Evolutionary conservation across 2,329 filamentous ascomycete genomes (phyloP).

Genomic region (Ambrosiella beaveri): DNA sequence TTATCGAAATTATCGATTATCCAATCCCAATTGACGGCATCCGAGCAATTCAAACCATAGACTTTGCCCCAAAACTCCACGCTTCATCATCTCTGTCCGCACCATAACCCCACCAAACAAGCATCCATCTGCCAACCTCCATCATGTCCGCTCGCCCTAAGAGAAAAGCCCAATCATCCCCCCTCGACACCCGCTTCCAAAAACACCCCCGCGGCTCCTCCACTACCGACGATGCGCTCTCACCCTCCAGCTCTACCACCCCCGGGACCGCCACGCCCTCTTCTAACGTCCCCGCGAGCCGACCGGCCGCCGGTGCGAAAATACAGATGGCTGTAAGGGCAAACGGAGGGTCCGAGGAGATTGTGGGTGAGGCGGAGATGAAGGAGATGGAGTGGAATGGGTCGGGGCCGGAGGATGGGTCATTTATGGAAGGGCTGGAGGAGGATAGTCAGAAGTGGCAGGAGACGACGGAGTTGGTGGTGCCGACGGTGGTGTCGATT

Average conservation of each 20-base stretch:
- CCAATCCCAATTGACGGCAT: too few relatives aligned
- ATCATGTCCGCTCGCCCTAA: constrained; percentile 31
- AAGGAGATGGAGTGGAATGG: neutral
- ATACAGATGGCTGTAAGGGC: constrained; percentile 6
- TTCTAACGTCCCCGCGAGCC: neutral
- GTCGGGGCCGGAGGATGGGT: neutral
- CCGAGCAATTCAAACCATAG: too few relatives aligned
- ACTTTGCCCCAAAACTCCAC: neutral
- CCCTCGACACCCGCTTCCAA: constrained; percentile 18
- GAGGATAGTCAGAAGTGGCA: constrained; percentile 56
- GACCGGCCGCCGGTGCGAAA: neutral
- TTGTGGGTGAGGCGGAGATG: neutral
- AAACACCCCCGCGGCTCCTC: constrained; percentile 29
- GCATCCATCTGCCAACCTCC: neutral
- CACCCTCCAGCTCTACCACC: neutral
- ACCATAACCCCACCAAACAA: neutral
- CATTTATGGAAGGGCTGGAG: constrained; percentile 18
- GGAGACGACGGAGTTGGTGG: constrained; percentile 81
- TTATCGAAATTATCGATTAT: too few relatives aligned
- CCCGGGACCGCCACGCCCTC: neutral
- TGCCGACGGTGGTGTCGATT: constrained; percentile 94
- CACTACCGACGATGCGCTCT: neutral
- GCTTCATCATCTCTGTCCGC: neutral
- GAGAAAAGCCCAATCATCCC: constrained; percentile 32
- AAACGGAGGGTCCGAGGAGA: neutral